Evolutionary conservation across 352 stramenopile genomes (phyloP).

Genomic region (Phytophthora megakarya): DNA sequence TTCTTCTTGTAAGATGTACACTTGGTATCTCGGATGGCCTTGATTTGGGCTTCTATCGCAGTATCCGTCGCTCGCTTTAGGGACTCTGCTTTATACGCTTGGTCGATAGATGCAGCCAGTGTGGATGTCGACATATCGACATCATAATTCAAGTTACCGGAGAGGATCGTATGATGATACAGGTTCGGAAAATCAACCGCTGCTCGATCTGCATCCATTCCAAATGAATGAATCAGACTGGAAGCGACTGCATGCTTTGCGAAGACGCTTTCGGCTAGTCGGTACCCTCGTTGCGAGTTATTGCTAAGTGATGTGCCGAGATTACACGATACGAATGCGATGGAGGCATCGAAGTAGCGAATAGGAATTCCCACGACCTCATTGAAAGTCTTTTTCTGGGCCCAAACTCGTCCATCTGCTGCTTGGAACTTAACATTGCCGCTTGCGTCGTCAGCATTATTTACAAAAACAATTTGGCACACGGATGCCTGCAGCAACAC

Average conservation of each 20-base stretch:
- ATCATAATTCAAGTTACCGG: slow-evolving; percentile 83
- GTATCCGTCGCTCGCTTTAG: slow-evolving; percentile 60
- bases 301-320: slow-evolving; percentile 51
- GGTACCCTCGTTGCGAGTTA: slow-evolving; percentile 34
- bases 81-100: slow-evolving; percentile 78
- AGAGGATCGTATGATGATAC: slow-evolving; percentile 85
- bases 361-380: slow-evolving; percentile 82
- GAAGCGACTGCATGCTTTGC: slow-evolving; percentile 63
- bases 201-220: slow-evolving; percentile 75
- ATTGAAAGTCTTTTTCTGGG: slow-evolving; percentile 75
- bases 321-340: slow-evolving; percentile 86
- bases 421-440: slow-evolving; percentile 81
- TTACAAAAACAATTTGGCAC: slow-evolving; percentile 88
- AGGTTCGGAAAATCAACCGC: slow-evolving; percentile 83
- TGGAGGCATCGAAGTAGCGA: slow-evolving; percentile 82
- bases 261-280: slow-evolving; percentile 37
- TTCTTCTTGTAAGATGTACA: slow-evolving; percentile 9
- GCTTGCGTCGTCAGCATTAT: slow-evolving; percentile 80
- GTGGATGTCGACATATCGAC: slow-evolving; percentile 50
- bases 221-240: slow-evolving; percentile 80
- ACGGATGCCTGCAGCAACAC: slow-evolving; percentile 50
- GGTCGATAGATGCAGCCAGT: slow-evolving; percentile 55
- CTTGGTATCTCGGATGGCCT: slow-evolving; percentile 34
- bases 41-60: slow-evolving; percentile 67
- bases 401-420: slow-evolving; percentile 70